A percentile compares a stretch with the other conserved stretches of the same genome.
Conservation (phyloP, 2,329 filamentous ascomycete species). For the Exophiala alcalophila region DNA sequence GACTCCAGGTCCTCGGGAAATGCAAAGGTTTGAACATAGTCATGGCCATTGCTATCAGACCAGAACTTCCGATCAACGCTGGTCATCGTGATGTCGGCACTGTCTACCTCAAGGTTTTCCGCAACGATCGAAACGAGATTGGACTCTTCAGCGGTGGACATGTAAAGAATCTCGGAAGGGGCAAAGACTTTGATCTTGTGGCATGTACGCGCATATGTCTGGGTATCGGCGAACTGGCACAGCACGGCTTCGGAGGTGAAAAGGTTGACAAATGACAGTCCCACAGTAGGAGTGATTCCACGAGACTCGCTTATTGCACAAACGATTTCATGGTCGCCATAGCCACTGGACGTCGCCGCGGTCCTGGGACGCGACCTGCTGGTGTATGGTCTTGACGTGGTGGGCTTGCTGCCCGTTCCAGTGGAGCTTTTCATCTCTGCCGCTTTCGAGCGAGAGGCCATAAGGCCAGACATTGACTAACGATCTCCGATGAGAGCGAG, state of each 20-base stretch:
- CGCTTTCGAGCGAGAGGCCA: conserved; percentile 4
- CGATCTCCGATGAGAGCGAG: too few species aligned
- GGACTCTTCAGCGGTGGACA: conserved; percentile 69
- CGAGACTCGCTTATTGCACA: conserved; percentile 86
- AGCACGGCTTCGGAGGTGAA: conserved; percentile 79
- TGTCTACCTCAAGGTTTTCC: conserved; percentile 58
- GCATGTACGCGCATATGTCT: conserved; percentile 83
- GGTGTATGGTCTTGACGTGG: conserved; percentile 11
- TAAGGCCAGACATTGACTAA: background rate
- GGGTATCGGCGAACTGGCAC: conserved; percentile 88
- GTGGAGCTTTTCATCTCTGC: background rate
- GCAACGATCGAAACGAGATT: conserved; percentile 72
- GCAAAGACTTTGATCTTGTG: conserved; percentile 81
- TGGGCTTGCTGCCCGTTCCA: background rate
- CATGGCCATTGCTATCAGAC: conserved; percentile 73
- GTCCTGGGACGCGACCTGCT: conserved; percentile 47
- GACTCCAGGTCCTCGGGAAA: conserved; percentile 76
- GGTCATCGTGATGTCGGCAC: conserved; percentile 51
- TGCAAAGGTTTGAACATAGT: conserved; percentile 75
- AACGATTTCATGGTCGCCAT: conserved; percentile 67
- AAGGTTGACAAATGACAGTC: conserved; percentile 82
- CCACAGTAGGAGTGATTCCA: conserved; percentile 79
- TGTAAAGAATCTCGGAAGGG: conserved; percentile 75
- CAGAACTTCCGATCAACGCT: conserved; percentile 75
- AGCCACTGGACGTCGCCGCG: conserved; percentile 55